phyloP scores from a whole-genome alignment of 2,329 filamentous ascomycete genomes.

The Leptographium wingfieldii region DNA sequence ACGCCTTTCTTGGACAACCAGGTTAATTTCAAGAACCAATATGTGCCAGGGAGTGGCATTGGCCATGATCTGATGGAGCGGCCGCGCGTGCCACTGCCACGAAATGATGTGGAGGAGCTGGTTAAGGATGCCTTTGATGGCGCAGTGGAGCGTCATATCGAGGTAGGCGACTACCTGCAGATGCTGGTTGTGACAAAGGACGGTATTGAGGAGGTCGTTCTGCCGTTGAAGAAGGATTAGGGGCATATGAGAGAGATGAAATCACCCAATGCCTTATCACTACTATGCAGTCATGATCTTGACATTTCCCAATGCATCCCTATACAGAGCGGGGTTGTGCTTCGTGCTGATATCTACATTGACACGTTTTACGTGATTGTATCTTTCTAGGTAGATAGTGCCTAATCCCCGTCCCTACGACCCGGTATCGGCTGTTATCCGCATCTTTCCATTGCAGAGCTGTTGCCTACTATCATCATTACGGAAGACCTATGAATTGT shows the following conservation, averaged over 20 bases:
- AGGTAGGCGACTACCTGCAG: slow-evolving; percentile 93
- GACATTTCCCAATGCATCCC: neutral
- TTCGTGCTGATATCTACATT: neutral
- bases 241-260: neutral
- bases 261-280: neutral
- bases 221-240: slow-evolving; percentile 84
- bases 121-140: slow-evolving; percentile 98
- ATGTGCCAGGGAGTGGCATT: slow-evolving; percentile 71
- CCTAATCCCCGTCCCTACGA: too few relatives aligned
- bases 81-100: slow-evolving; percentile 55
- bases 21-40: slow-evolving; percentile 99
- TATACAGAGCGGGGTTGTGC: neutral
- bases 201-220: slow-evolving; percentile 76
- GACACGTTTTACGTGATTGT: too few relatives aligned
- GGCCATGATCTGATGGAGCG: slow-evolving; percentile 70
- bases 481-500: neutral
- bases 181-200: slow-evolving; percentile 84
- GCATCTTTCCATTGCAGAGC: neutral
- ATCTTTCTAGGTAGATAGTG: too few relatives aligned
- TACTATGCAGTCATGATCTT: neutral
- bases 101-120: slow-evolving; percentile 65
- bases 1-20: slow-evolving; percentile 99
- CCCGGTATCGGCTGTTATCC: neutral
- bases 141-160: slow-evolving; percentile 96
- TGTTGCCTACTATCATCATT: neutral